A percentile compares a stretch with the other conserved stretches of the same genome.
Conservation (phyloP, 768 basidiomycete species). For the Pleurotus tuoliensis region DNA sequence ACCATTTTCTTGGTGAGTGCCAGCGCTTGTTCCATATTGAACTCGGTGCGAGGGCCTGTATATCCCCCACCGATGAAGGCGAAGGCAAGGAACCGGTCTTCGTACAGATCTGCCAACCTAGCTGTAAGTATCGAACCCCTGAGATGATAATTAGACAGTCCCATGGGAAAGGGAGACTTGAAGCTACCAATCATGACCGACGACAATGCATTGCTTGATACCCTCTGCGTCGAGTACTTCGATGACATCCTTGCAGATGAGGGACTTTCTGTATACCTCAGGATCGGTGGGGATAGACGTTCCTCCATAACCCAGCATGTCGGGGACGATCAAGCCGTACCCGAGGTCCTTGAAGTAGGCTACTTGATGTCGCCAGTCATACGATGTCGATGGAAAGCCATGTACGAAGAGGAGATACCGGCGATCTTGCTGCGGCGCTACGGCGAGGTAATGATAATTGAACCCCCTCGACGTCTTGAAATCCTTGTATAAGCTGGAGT, state of each 20-base stretch:
- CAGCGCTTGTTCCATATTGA: constrained; percentile 16
- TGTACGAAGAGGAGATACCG: constrained; percentile 39
- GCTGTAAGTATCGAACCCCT: constrained; percentile 34
- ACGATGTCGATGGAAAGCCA: constrained; percentile 40
- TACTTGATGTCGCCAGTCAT: constrained; percentile 39
- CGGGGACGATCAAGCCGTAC: constrained; percentile 44
- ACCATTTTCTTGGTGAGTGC: constrained; percentile 13
- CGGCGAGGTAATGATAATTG: constrained; percentile 36
- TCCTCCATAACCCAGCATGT: constrained; percentile 50
- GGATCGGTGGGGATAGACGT: constrained; percentile 41
- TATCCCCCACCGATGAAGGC: constrained; percentile 36
- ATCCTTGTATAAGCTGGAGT: constrained; percentile 21
- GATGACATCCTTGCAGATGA: constrained; percentile 34
- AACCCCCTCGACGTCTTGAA: constrained; percentile 26
- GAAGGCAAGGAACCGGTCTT: constrained; percentile 35
- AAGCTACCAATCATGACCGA: constrained; percentile 42
- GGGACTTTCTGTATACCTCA: constrained; percentile 26
- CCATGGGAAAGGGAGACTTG: background rate
- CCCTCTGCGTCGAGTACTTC: constrained; percentile 38
- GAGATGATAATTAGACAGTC: background rate
- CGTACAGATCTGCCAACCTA: constrained; percentile 33
- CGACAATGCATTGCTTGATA: constrained; percentile 25
- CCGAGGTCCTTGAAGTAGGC: constrained; percentile 31
- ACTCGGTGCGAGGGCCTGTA: constrained; percentile 19
- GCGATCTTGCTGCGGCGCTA: constrained; percentile 20